Evolutionary conservation across 352 stramenopile species (phyloP).

Genomic region (Phytophthora pseudosyringae): DNA sequence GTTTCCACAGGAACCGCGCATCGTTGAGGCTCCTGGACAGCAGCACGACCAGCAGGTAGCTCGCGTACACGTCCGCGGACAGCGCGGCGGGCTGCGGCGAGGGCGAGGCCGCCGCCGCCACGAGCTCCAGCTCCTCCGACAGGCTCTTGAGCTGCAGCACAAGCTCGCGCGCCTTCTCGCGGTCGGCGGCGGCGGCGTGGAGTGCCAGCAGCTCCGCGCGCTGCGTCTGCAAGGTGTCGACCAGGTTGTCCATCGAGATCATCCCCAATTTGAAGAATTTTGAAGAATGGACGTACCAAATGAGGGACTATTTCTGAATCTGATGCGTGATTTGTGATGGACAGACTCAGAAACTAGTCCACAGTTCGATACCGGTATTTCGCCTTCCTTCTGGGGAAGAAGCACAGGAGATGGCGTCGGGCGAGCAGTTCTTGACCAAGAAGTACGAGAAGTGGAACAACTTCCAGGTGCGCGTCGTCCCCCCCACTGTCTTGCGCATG

Average conservation of each 20-base stretch:
- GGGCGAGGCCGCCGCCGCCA: slow-evolving; percentile 39
- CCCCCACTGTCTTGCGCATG: background rate
- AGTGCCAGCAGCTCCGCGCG: slow-evolving; percentile 46
- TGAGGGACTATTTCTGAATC: slow-evolving; percentile 3
- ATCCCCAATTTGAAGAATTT: background rate
- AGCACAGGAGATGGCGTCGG: slow-evolving; percentile 36
- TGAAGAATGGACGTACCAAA: background rate
- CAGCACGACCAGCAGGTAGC: slow-evolving; percentile 60
- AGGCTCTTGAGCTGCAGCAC: slow-evolving; percentile 46
- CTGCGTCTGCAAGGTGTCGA: slow-evolving; percentile 52
- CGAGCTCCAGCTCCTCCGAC: slow-evolving; percentile 67
- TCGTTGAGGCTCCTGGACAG: slow-evolving; percentile 66
- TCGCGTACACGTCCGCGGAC: slow-evolving; percentile 61
- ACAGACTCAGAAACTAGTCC: slow-evolving; percentile 15
- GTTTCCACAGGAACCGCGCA: slow-evolving; percentile 80
- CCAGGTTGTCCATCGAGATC: slow-evolving; percentile 51
- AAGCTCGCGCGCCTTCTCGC: slow-evolving; percentile 7
- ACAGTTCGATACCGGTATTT: slow-evolving; percentile 1
- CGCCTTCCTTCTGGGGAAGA: slow-evolving; percentile 4
- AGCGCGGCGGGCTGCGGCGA: slow-evolving; percentile 45
- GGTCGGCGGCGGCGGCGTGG: slow-evolving; percentile 29
- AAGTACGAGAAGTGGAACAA: slow-evolving; percentile 92
- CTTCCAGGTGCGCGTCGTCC: slow-evolving; percentile 59
- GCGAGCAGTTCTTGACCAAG: slow-evolving; percentile 83
- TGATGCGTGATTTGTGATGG: background rate